Conservation (phyloP, 441 rosid genomes). For the Eutrema salsugineum region DNA sequence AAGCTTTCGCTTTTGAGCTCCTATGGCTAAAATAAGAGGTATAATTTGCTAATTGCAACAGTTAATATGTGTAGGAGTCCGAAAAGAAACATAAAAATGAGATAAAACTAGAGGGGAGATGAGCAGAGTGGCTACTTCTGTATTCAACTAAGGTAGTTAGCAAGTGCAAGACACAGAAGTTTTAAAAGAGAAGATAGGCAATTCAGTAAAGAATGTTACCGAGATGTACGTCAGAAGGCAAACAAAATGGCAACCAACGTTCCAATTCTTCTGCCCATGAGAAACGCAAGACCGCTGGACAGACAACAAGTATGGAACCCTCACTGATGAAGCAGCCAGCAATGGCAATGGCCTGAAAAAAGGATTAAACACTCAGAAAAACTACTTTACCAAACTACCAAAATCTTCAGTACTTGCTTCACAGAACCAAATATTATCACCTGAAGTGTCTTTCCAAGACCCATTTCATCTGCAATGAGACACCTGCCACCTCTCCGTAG, state of each 20-base stretch:
- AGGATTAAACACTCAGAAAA: slow-evolving; percentile 8
- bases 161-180: background rate
- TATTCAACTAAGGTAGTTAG: background rate
- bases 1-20: background rate
- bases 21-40: background rate
- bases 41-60: background rate
- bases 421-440: slow-evolving; percentile 30
- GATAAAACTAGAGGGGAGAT: background rate
- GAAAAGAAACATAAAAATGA: background rate
- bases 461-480: slow-evolving; percentile 99
- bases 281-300: slow-evolving; percentile 89
- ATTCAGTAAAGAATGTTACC: slow-evolving; percentile 40
- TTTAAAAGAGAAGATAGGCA: slow-evolving; percentile 1
- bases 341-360: slow-evolving; percentile 81
- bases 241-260: slow-evolving; percentile 86
- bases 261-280: slow-evolving; percentile 98
- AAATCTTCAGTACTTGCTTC: background rate
- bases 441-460: slow-evolving; percentile 97
- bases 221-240: slow-evolving; percentile 91
- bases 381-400: background rate
- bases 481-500: slow-evolving; percentile 88
- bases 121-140: background rate
- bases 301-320: slow-evolving; percentile 86
- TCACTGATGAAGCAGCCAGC: slow-evolving; percentile 79
- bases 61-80: background rate